phyloP scores from a whole-genome alignment of 805 yeast genomes.

The Diddensiella caesifluorescens region DNA sequence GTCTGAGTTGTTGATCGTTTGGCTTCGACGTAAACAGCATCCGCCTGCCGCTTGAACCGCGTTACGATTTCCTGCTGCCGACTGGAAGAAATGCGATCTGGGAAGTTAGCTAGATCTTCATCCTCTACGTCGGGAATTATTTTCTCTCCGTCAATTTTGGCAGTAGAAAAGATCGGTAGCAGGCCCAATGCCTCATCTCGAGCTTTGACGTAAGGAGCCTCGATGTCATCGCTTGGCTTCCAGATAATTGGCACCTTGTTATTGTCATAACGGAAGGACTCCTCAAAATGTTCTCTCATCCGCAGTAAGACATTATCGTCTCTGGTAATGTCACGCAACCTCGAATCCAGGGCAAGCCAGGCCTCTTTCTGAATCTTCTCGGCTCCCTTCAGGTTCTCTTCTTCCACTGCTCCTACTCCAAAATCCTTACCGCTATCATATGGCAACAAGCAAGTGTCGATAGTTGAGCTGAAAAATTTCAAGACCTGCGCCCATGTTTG shows the following conservation, averaged over 20 bases:
- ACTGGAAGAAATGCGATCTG: constrained; percentile 50
- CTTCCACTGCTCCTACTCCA: constrained; percentile 51
- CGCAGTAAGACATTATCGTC: constrained; percentile 62
- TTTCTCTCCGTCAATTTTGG: constrained; percentile 47
- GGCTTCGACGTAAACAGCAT: constrained; percentile 77
- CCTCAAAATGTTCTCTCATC: constrained; percentile 77
- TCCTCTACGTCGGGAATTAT: constrained; percentile 54
- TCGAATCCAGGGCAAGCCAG: constrained; percentile 60
- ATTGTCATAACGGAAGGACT: constrained; percentile 73
- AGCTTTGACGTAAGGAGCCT: constrained; percentile 55
- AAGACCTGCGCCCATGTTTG: constrained; percentile 60
- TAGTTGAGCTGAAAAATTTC: constrained; percentile 38
- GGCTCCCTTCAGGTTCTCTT: constrained; percentile 39
- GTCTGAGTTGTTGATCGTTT: constrained; percentile 78
- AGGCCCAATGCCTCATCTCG: constrained; percentile 50
- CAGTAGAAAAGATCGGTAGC: constrained; percentile 55
- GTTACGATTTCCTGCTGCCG: constrained; percentile 53
- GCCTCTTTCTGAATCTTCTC: constrained; percentile 46
- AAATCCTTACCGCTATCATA: constrained; percentile 44
- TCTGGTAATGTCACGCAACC: constrained; percentile 55
- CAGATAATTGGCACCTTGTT: constrained; percentile 79
- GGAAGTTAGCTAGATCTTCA: constrained; percentile 36
- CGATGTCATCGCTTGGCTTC: constrained; percentile 69
- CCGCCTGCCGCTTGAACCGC: constrained; percentile 68
- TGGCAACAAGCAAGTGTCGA: constrained; percentile 19